phyloP scores from a whole-genome alignment of 345 rosid genomes.

The Cardamine resedifolia region DNA sequence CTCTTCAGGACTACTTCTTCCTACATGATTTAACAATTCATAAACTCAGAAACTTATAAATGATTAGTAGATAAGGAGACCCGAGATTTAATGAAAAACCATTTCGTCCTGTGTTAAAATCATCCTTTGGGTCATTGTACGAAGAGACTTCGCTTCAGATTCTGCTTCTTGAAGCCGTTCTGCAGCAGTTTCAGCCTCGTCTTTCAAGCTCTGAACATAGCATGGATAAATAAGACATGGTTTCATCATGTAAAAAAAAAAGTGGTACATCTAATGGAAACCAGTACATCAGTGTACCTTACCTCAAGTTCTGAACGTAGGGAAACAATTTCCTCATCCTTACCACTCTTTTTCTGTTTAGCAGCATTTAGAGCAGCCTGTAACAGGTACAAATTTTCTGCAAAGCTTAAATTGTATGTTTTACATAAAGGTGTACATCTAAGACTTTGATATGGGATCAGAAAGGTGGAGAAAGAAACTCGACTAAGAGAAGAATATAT shows the following conservation, averaged over 20 bases:
- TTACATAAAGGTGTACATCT: slow-evolving; percentile 1
- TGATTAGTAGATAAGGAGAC: slow-evolving; percentile 13
- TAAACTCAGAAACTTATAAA: slow-evolving; percentile 28
- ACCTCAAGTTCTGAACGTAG: slow-evolving; percentile 87
- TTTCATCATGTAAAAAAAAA: slow-evolving; percentile 27
- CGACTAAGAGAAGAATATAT: not conserved
- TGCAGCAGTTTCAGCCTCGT: slow-evolving; percentile 57
- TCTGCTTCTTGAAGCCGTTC: slow-evolving; percentile 85
- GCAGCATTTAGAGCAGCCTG: slow-evolving; percentile 96
- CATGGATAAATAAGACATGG: slow-evolving; percentile 19
- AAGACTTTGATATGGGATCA: slow-evolving; percentile 5
- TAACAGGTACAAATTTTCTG: slow-evolving; percentile 23
- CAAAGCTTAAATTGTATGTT: slow-evolving; percentile 22
- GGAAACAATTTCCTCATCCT: slow-evolving; percentile 69
- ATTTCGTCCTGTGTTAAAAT: slow-evolving; percentile 87
- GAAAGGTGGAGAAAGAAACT: slow-evolving; percentile 15
- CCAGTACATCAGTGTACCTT: slow-evolving; percentile 34
- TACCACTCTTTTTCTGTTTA: slow-evolving; percentile 68
- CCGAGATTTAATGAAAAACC: slow-evolving; percentile 49
- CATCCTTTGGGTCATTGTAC: slow-evolving; percentile 93
- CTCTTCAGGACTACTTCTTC: slow-evolving; percentile 99
- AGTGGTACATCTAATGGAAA: slow-evolving; percentile 24
- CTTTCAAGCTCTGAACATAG: slow-evolving; percentile 65
- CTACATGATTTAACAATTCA: slow-evolving; percentile 41
- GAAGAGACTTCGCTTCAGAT: slow-evolving; percentile 81